These are phyloP conservation scores for Decorospora gaudefroyi DNA, from an alignment of 2,329 filamentous ascomycete species.

Conservation along the genomic window DNA sequence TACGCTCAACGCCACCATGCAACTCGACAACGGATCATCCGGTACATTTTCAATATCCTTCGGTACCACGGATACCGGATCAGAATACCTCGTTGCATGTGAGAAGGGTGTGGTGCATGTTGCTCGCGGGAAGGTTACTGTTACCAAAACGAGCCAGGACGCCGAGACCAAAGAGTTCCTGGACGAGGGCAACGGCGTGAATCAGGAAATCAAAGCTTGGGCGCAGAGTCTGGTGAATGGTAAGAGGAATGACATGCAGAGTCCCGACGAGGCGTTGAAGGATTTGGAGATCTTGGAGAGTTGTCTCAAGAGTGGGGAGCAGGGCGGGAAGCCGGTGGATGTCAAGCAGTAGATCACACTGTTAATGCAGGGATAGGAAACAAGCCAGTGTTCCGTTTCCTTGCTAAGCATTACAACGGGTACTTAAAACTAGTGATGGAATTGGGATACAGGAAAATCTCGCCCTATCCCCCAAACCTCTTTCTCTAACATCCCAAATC, in stretches of 20 bases:
- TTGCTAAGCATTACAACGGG: too few species aligned
- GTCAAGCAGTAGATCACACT: constrained; percentile 18
- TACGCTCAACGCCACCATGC: constrained; percentile 64
- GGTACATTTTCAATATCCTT: constrained; percentile 64
- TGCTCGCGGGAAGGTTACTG: constrained; percentile 48
- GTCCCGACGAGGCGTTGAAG: constrained; percentile 61
- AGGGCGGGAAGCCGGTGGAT: constrained; percentile 40
- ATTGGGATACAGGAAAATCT: too few species aligned
- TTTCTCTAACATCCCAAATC: too few species aligned
- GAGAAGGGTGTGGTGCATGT: constrained; percentile 62
- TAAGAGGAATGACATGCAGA: constrained; percentile 57
- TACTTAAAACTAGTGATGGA: too few species aligned
- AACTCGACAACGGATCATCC: constrained; percentile 58
- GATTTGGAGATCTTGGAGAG: constrained; percentile 62
- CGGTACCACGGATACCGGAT: constrained; percentile 60
- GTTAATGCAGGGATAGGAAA: too few species aligned
- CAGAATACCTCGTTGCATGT: constrained; percentile 62
- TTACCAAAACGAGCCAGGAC: constrained; percentile 26
- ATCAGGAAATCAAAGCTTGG: constrained; percentile 66
- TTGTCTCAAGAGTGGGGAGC: constrained; percentile 50
- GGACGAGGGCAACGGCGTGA: constrained; percentile 59
- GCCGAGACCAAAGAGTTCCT: constrained; percentile 53
- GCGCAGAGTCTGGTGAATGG: constrained; percentile 58
- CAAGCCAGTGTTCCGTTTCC: too few species aligned
- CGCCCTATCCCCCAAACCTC: too few species aligned